Conservation (phyloP, 805 yeast species). For the Brettanomyces nanus region DNA sequence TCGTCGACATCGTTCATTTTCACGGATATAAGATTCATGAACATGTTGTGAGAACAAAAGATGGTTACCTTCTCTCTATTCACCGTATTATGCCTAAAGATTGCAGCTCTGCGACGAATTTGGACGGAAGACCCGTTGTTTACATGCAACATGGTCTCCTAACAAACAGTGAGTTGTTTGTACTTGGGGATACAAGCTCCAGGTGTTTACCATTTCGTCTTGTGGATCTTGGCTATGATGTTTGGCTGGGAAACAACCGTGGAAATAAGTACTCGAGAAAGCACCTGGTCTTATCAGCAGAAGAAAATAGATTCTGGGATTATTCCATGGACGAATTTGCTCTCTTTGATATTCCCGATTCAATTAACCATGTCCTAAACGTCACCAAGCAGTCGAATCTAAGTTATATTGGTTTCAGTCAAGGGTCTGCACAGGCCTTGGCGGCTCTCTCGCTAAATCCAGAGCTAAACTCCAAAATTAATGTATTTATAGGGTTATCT, state of each 20-base stretch:
- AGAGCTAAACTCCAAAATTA: conserved; percentile 46
- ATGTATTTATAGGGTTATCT: conserved; percentile 69
- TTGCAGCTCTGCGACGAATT: conserved; percentile 4
- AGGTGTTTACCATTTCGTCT: conserved; percentile 61
- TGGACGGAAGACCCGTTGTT: conserved; percentile 33
- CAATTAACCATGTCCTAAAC: conserved; percentile 62
- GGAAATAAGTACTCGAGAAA: conserved; percentile 89
- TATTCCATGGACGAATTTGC: conserved; percentile 91
- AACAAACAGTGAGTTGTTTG: conserved; percentile 70
- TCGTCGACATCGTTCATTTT: conserved; percentile 26
- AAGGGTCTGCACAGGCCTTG: conserved; percentile 90
- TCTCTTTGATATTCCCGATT: conserved; percentile 77
- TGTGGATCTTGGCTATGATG: conserved; percentile 79
- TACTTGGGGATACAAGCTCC: conserved; percentile 35
- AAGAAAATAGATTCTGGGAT: conserved; percentile 65
- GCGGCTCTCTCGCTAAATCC: conserved; percentile 69
- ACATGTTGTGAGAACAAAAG: conserved; percentile 69
- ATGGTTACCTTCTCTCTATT: conserved; percentile 68
- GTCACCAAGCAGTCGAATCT: conserved; percentile 37
- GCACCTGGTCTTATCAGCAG: conserved; percentile 39
- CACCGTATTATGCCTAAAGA: conserved; percentile 47
- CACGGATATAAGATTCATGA: conserved; percentile 66
- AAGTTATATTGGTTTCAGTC: conserved; percentile 82
- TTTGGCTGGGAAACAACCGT: conserved; percentile 88
- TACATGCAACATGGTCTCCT: conserved; percentile 87